Base-by-base conservation (phyloP, 495 filamentous ascomycete genomes). In the Venustampulla echinocandica region DNA sequence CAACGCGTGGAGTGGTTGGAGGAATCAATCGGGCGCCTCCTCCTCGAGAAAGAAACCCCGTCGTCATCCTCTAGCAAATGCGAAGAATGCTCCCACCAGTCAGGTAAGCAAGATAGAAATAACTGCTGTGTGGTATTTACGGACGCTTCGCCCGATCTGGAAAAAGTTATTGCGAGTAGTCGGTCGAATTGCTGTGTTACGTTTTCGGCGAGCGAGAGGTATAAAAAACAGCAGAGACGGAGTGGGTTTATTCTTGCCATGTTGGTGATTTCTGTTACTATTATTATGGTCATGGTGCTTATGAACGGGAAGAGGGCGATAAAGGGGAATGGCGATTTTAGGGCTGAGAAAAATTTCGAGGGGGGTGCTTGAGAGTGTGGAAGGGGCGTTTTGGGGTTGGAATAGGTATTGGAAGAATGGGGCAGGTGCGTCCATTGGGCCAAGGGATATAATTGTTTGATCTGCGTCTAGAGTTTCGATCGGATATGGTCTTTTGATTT, bases 1-100 rank as follows among this genome's bases (percentile, higher is more conserved):
- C 27, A 46, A 19, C 23, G 44, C 9, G 44, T 46, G 13, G 44
- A 35, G n/a, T 35, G 44, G 32, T 25, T 46, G 30, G 44, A 46
- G 21, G 44, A 46, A 18, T 13, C 9, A 9, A 36, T 46, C 7
- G 44, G 44, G 28, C 30, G 44, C 10, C 15, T 46, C 11, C 32
- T 46, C 6, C 39, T 42, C 22, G 39, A 42, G 23, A 42, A 42
- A 6, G 39, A 42, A 42, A 10, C 13, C 2, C 39, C 9, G n/a
- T n/a, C 19, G 19, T 24, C 39, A 2, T 7, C 20, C 39, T 23
- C 34, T 18, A 6, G 7, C 36, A 1, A 18, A 3, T 10, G 14
- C 14, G 13, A 15, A 4, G 13, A 20, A 10, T 5, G 10, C 36
- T 2, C 2, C 39, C 19, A 24, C 39, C 10, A 42, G 19, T 2